Evolutionary conservation across 1,139 yeast species (phyloP).

Genomic region (Scheffersomyces illinoinensis): DNA sequence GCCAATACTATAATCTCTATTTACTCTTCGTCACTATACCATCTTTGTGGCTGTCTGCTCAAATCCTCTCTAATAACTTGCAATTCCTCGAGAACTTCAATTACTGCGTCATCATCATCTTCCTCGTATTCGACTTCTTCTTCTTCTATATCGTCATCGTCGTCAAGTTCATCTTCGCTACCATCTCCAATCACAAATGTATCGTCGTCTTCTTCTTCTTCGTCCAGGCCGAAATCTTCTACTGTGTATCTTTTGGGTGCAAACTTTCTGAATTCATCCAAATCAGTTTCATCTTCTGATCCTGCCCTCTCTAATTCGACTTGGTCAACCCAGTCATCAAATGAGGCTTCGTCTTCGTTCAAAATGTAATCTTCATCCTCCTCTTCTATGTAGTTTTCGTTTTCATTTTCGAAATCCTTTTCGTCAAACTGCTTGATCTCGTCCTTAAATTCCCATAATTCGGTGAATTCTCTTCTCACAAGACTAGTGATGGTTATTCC

Average conservation of each 20-base stretch:
- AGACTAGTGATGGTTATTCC: slow-evolving; percentile 32
- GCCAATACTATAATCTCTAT: neutral
- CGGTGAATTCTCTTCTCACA: slow-evolving; percentile 38
- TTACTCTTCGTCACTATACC: slow-evolving; percentile 15
- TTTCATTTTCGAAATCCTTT: slow-evolving; percentile 7
- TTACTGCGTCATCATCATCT: slow-evolving; percentile 18
- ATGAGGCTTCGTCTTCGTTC: slow-evolving; percentile 17
- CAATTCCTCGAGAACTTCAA: slow-evolving; percentile 11
- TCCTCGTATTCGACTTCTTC: slow-evolving; percentile 11
- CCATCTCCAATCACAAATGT: slow-evolving; percentile 22
- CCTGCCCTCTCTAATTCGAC: slow-evolving; percentile 19
- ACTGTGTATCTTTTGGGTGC: slow-evolving; percentile 2
- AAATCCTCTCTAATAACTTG: slow-evolving; percentile 10
- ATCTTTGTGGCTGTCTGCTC: slow-evolving; percentile 11
- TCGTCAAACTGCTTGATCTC: slow-evolving; percentile 17
- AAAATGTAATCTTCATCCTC: slow-evolving; percentile 14
- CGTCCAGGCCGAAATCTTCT: slow-evolving; percentile 14
- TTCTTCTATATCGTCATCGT: slow-evolving; percentile 5
- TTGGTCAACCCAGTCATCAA: slow-evolving; percentile 22
- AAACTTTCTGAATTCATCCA: slow-evolving; percentile 8
- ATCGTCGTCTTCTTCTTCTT: slow-evolving; percentile 28
- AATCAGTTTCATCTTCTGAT: slow-evolving; percentile 15
- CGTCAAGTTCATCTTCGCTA: slow-evolving; percentile 7
- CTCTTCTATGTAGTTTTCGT: slow-evolving; percentile 25
- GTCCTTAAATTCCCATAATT: slow-evolving; percentile 31